Evolutionary conservation across 2,329 filamentous ascomycete genomes (phyloP), one percentile per base, ranked within the genome.

Genomic region (Tolypocladium inflatum): DNA sequence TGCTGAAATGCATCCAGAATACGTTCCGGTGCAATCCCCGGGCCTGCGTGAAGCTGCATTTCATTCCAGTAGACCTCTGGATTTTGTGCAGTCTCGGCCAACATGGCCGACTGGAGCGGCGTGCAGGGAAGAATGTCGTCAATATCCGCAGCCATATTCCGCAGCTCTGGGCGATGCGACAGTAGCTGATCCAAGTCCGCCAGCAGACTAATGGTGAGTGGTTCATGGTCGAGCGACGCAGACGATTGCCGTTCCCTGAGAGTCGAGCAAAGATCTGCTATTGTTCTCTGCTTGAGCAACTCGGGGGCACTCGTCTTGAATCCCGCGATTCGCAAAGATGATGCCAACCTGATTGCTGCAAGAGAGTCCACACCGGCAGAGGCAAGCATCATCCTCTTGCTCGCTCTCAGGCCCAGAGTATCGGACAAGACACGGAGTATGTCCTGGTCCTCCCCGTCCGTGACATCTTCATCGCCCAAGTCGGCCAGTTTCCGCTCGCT

Each of bases 91-190:
- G 90, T 92, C 72, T 96, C 90, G 0, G 83, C 78, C 19, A 96
- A 77, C 90, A 96, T 95, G 2, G 90, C 86, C 21, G 80, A 75
- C 65, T 97, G 92, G 11, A 94, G 76, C 17, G 85, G 80, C 4
- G 86, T 92, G 68, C 90, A 94, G 5, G 80, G 79, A 21, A 80
- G 68, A n/a, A 86, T 65, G 30, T 74, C 70, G 39, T 78, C 71
- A 11, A 77, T 61, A 2, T 70, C 57, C 2, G 65, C 60, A 10
- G 63, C 43, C 9, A 70, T 59, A 43, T 54, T 54, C 6, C 60
- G 48, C 9, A 65, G 30, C 10, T 38, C 56, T 9, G 64, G 26
- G 37, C 64, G 63, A 7, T 63, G 57, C 17, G 57, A 51, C 19
- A 63, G n/a, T 13, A 71, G 59, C 5, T 48, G 51, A 11, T 54